Evolutionary conservation across 140 eudicot species (phyloP).

Genomic region (Bidens hawaiensis): DNA sequence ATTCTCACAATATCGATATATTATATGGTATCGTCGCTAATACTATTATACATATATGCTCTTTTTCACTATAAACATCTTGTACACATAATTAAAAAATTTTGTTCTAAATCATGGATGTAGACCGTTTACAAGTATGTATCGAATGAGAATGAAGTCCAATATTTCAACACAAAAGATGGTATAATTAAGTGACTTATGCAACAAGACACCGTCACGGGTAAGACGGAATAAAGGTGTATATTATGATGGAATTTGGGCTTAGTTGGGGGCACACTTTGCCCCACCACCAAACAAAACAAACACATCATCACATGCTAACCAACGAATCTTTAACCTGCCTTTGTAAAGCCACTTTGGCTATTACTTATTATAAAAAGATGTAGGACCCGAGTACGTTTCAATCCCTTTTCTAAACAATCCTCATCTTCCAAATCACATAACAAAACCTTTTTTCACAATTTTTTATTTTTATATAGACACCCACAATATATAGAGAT

Average conservation of each 20-base stretch:
- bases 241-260: background rate
- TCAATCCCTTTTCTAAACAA: background rate
- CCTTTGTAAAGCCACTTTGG: background rate
- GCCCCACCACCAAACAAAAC: background rate
- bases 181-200: background rate
- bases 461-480: background rate
- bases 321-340: constrained; percentile 1
- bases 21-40: too few species aligned
- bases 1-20: too few species aligned
- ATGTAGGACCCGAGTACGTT: background rate
- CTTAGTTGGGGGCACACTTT: background rate
- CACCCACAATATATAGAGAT: too few species aligned
- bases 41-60: too few species aligned
- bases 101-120: background rate
- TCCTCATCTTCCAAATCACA: background rate
- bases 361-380: background rate
- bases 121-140: too few species aligned
- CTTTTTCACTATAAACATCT: too few species aligned
- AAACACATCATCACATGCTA: background rate
- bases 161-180: background rate
- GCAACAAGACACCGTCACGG: constrained; percentile 1
- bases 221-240: background rate
- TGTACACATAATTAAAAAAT: background rate
- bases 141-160: background rate
- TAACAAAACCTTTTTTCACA: background rate